Evolutionary conservation across 108 stramenopile genomes (phyloP).

Genomic region (Cyclotella kingstonii): DNA sequence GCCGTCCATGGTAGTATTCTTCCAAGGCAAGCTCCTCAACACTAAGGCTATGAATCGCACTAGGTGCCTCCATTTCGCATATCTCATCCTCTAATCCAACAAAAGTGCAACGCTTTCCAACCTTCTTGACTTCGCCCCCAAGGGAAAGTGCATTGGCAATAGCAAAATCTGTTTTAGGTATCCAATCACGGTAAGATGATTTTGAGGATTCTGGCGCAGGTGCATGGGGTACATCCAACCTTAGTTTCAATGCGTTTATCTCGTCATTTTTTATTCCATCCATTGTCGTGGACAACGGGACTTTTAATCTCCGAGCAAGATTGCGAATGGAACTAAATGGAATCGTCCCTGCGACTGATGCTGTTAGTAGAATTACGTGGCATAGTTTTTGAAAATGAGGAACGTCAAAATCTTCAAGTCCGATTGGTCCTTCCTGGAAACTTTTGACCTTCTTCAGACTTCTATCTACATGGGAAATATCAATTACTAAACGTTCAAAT

Average conservation of each 20-base stretch:
- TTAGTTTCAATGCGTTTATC: slow-evolving; percentile 51
- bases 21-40: slow-evolving; percentile 85
- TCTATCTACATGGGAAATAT: slow-evolving; percentile 56
- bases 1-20: slow-evolving; percentile 62
- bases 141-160: slow-evolving; percentile 65
- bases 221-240: slow-evolving; percentile 21
- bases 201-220: background rate
- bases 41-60: slow-evolving; percentile 52
- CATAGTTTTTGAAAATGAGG: slow-evolving; percentile 22
- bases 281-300: slow-evolving; percentile 53
- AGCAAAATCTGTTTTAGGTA: slow-evolving; percentile 61
- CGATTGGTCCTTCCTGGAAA: slow-evolving; percentile 1
- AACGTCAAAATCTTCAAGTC: slow-evolving; percentile 17
- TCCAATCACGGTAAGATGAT: slow-evolving; percentile 70
- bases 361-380: slow-evolving; percentile 1
- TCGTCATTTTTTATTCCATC: slow-evolving; percentile 33
- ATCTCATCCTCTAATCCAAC: slow-evolving; percentile 66
- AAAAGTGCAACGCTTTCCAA: slow-evolving; percentile 66
- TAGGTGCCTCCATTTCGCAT: slow-evolving; percentile 16
- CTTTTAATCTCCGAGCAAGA: slow-evolving; percentile 62
- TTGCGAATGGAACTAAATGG: slow-evolving; percentile 67
- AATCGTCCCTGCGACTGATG: slow-evolving; percentile 43
- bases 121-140: slow-evolving; percentile 15
- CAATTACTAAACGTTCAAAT: slow-evolving; percentile 70
- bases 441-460: slow-evolving; percentile 12